Percentiles rank a stretch among this genome's conserved stretches.
These are phyloP conservation scores for Sporothrix schenckii DNA, from an alignment of 2,329 filamentous ascomycete species.

Conservation along the genomic window DNA sequence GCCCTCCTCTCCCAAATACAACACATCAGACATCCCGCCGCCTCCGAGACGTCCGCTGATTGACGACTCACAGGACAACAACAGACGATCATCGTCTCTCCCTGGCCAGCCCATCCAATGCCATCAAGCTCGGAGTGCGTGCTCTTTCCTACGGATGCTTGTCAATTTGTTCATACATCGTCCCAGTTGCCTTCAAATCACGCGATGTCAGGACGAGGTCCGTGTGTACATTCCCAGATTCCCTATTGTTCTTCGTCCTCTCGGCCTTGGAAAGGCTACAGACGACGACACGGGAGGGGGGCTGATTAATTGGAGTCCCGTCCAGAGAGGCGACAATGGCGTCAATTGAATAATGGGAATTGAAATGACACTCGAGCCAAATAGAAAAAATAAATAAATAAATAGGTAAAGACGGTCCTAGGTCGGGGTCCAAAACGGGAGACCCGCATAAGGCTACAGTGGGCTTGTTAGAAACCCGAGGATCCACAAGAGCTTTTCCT, in stretches of 20 bases:
- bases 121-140: too few species aligned
- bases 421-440: not conserved
- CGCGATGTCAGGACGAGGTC: not conserved
- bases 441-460: slow-evolving; percentile 18
- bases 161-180: not conserved
- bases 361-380: not conserved
- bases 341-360: not conserved
- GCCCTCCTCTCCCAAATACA: not conserved
- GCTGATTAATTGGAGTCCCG: slow-evolving; percentile 2
- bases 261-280: not conserved
- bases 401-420: not conserved
- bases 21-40: not conserved
- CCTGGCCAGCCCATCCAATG: not conserved
- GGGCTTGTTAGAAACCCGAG: not conserved
- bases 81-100: not conserved
- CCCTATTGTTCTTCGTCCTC: not conserved
- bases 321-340: not conserved
- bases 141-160: not conserved
- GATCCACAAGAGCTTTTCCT: slow-evolving; percentile 1
- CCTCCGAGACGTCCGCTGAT: slow-evolving; percentile 17
- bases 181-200: slow-evolving; percentile 9
- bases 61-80: not conserved
- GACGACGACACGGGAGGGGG: not conserved
- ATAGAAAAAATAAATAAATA: too few species aligned
- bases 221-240: too few species aligned